A percentile compares a stretch with the other conserved stretches of the same genome.
These are phyloP conservation scores for Talaromyces albobiverticillius DNA, from an alignment of 2,329 filamentous ascomycete genomes.

Conservation along the genomic window DNA sequence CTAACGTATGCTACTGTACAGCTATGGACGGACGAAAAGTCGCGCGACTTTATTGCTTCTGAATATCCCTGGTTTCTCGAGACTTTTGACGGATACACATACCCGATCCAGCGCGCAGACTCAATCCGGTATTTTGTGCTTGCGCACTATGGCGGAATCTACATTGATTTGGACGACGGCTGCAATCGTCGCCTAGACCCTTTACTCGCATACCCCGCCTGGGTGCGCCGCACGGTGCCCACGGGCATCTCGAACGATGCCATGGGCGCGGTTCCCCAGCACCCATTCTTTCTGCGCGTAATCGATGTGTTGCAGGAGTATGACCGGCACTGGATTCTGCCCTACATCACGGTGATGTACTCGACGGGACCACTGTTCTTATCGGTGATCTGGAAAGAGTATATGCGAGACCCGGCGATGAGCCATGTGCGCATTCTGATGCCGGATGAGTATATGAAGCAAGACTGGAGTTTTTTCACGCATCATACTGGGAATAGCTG, in stretches of 20 bases:
- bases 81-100: constrained; percentile 70
- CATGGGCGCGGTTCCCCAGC: constrained; percentile 69
- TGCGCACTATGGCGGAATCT: constrained; percentile 72
- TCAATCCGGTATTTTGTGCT: constrained; percentile 77
- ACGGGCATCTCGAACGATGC: constrained; percentile 79
- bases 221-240: constrained; percentile 67
- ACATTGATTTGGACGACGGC: constrained; percentile 75
- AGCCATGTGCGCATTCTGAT: constrained; percentile 64
- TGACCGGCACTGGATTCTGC: constrained; percentile 64
- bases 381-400: constrained; percentile 72
- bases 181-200: constrained; percentile 67
- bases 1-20: constrained; percentile 22
- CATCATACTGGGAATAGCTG: constrained; percentile 63
- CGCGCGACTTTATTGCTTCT: neutral
- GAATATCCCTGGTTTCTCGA: constrained; percentile 65
- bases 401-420: constrained; percentile 50
- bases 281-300: constrained; percentile 70
- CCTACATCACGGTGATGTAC: constrained; percentile 80
- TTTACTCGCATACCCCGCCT: constrained; percentile 65
- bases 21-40: neutral
- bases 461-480: constrained; percentile 70
- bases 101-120: constrained; percentile 74
- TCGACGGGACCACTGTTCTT: constrained; percentile 73
- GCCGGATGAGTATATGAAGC: constrained; percentile 65
- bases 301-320: constrained; percentile 66